phyloP scores from a whole-genome alignment of 352 stramenopile species.

The Elongisporangium prolatum region DNA sequence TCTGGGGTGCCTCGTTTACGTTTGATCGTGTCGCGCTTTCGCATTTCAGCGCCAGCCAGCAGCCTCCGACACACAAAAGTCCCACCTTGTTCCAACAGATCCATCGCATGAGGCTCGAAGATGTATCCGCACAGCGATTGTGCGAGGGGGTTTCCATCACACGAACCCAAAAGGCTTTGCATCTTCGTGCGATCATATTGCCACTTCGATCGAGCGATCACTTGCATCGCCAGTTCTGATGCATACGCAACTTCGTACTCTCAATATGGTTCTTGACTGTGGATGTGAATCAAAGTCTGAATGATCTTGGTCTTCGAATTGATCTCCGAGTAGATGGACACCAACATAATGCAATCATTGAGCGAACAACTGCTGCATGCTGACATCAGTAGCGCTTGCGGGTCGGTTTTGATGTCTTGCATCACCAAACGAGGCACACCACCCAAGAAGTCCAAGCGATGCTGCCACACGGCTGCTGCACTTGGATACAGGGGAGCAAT shows the following conservation, averaged over 20 bases:
- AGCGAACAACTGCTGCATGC: slow-evolving; percentile 22
- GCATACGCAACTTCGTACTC: slow-evolving; percentile 20
- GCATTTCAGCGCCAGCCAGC: slow-evolving; percentile 15
- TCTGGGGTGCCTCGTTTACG: slow-evolving; percentile 10
- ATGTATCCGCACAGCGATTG: slow-evolving; percentile 29
- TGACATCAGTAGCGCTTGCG: slow-evolving; percentile 13
- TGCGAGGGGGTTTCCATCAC: too few relatives aligned
- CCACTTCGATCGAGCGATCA: slow-evolving; percentile 29
- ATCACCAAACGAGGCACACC: slow-evolving; percentile 24
- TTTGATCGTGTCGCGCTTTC: slow-evolving; percentile 8
- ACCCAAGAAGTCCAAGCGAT: slow-evolving; percentile 21
- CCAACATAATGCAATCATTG: slow-evolving; percentile 22
- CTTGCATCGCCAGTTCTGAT: slow-evolving; percentile 26
- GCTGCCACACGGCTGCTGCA: slow-evolving; percentile 11
- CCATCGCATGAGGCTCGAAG: slow-evolving; percentile 28
- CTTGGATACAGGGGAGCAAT: slow-evolving; percentile 21
- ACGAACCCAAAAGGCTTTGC: slow-evolving; percentile 25
- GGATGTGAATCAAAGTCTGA: slow-evolving; percentile 32
- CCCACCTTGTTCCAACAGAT: slow-evolving; percentile 24
- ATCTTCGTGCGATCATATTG: slow-evolving; percentile 15
- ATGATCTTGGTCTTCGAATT: slow-evolving; percentile 20
- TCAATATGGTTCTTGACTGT: slow-evolving; percentile 24
- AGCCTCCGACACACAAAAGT: slow-evolving; percentile 18
- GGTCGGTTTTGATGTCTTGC: slow-evolving; percentile 20
- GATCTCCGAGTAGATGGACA: slow-evolving; percentile 21